Evolutionary conservation across 768 basidiomycete genomes (phyloP).

Genomic region (Lentinula edodes): DNA sequence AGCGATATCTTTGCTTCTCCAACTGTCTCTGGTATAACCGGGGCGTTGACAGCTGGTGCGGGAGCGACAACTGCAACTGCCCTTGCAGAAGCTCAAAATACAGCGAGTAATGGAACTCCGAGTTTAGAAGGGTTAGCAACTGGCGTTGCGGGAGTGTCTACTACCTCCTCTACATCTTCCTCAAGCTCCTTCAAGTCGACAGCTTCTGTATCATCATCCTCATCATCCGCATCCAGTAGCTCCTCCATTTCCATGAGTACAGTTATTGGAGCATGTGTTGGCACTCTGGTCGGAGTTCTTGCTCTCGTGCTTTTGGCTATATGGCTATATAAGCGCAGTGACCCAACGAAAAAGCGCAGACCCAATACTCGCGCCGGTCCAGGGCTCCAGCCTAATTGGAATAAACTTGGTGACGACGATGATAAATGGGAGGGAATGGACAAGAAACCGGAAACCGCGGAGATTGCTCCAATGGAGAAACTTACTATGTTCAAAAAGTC

Average conservation of each 20-base stretch:
- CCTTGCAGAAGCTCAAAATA: slow-evolving; percentile 14
- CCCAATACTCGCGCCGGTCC: slow-evolving; percentile 33
- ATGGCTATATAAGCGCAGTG: slow-evolving; percentile 50
- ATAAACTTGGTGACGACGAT: slow-evolving; percentile 47
- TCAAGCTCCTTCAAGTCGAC: slow-evolving; percentile 11
- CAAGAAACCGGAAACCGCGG: slow-evolving; percentile 30
- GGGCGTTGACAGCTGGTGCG: slow-evolving; percentile 6
- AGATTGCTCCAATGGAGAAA: slow-evolving; percentile 48
- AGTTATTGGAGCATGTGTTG: slow-evolving; percentile 61
- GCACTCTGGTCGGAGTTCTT: slow-evolving; percentile 49
- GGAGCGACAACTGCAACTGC: neutral
- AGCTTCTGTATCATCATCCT: slow-evolving; percentile 11
- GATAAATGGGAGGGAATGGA: slow-evolving; percentile 41
- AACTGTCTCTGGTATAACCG: slow-evolving; percentile 13
- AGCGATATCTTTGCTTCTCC: slow-evolving; percentile 9
- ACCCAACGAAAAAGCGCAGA: slow-evolving; percentile 34
- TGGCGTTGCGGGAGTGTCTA: slow-evolving; percentile 12
- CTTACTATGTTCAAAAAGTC: slow-evolving; percentile 67
- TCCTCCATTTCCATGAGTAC: slow-evolving; percentile 40
- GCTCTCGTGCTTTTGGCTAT: slow-evolving; percentile 47
- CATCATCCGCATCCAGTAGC: slow-evolving; percentile 17
- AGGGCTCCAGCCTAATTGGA: slow-evolving; percentile 36
- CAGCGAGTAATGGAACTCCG: slow-evolving; percentile 1
- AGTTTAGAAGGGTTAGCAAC: slow-evolving; percentile 13
- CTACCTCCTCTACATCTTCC: slow-evolving; percentile 10